Conservation (phyloP, 2,329 filamentous ascomycete genomes). For the Penicillium sp. region DNA sequence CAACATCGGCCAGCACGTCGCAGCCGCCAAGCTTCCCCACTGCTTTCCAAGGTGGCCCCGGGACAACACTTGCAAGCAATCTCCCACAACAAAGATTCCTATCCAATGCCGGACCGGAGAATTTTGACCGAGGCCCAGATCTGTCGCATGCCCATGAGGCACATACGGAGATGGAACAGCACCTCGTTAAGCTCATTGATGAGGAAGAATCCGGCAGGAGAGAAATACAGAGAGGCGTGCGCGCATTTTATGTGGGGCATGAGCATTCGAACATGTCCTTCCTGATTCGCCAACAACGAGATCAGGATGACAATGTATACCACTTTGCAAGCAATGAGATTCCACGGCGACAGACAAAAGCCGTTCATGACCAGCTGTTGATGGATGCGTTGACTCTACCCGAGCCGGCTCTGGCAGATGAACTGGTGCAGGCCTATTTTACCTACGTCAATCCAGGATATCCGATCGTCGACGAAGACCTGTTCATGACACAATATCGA, state of each 20-base stretch:
- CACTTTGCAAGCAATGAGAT: constrained; percentile 45
- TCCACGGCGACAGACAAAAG: constrained; percentile 40
- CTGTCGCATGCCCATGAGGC: constrained; percentile 38
- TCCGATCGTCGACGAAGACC: constrained; percentile 50
- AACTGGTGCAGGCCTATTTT: constrained; percentile 51
- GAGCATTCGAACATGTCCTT: constrained; percentile 56
- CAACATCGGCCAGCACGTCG: constrained; percentile 17
- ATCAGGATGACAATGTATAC: constrained; percentile 40
- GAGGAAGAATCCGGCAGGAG: constrained; percentile 44
- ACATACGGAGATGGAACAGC: constrained; percentile 42
- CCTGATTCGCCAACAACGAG: constrained; percentile 49
- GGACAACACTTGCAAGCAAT: constrained; percentile 14
- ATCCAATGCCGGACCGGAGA: constrained; percentile 18
- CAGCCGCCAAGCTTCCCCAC: constrained; percentile 27
- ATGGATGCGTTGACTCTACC: constrained; percentile 50
- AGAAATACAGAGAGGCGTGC: constrained; percentile 47
- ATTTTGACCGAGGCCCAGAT: constrained; percentile 27
- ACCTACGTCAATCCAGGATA: constrained; percentile 49
- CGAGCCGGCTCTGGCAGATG: constrained; percentile 47
- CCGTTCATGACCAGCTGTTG: constrained; percentile 44
- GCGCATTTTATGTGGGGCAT: constrained; percentile 53
- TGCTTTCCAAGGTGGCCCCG: constrained; percentile 22
- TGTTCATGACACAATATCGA: constrained; percentile 50
- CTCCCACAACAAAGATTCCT: constrained; percentile 18
- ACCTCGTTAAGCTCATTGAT: constrained; percentile 50